A percentile compares a stretch with the other conserved stretches of the same genome.
These are phyloP conservation scores for Chalciporus pseudorubinellus DNA, from an alignment of 768 basidiomycete species.

Conservation along the genomic window DNA sequence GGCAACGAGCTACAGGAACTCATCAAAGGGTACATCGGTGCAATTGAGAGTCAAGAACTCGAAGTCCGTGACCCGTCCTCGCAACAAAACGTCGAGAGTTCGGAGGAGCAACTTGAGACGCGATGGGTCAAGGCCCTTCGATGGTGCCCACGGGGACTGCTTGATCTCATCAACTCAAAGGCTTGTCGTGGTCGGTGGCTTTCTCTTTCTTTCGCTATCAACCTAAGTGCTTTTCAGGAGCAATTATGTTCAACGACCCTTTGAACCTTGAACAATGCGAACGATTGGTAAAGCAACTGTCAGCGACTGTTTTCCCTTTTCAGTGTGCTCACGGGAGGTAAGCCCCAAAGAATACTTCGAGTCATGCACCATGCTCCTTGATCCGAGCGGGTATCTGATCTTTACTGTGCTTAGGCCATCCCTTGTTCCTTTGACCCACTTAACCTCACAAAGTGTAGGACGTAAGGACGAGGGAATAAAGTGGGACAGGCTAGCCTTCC, in stretches of 20 bases:
- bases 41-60: conserved; percentile 50
- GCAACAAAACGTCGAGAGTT: conserved; percentile 6
- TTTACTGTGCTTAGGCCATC: conserved; percentile 43
- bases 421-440: conserved; percentile 46
- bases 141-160: conserved; percentile 77
- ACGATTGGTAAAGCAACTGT: conserved; percentile 63
- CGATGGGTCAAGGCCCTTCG: conserved; percentile 72
- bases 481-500: conserved; percentile 22
- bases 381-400: neutral
- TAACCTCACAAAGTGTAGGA: conserved; percentile 19
- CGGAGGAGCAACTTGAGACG: conserved; percentile 19
- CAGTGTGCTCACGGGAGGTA: conserved; percentile 96
- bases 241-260: conserved; percentile 94
- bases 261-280: conserved; percentile 67
- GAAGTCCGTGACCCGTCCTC: conserved; percentile 16
- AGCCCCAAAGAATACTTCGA: neutral
- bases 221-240: conserved; percentile 51
- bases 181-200: conserved; percentile 80
- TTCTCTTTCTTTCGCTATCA: neutral
- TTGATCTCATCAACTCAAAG: conserved; percentile 90
- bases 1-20: conserved; percentile 74
- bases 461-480: conserved; percentile 14
- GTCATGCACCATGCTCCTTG: neutral
- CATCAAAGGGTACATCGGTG: conserved; percentile 68
- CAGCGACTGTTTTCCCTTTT: conserved; percentile 79